Percentiles rank a stretch among this genome's conserved stretches.
phyloP scores from a whole-genome alignment of 768 basidiomycete species.

The Crassisporium funariophilum region DNA sequence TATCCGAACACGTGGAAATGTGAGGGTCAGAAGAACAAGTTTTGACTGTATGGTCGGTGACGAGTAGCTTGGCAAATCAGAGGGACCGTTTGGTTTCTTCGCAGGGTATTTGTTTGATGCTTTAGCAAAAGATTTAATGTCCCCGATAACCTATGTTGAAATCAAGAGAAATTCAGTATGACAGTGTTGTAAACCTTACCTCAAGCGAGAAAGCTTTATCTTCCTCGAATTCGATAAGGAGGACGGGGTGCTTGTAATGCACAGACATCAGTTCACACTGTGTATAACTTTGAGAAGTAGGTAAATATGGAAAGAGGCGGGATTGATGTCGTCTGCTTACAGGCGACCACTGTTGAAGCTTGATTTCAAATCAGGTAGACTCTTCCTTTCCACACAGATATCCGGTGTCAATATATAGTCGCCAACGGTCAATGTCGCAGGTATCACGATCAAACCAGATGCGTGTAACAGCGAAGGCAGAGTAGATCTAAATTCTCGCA shows the following conservation, averaged over 20 bases:
- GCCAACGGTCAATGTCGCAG: slow-evolving; percentile 90
- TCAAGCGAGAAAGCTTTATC: slow-evolving; percentile 93
- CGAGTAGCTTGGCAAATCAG: slow-evolving; percentile 34
- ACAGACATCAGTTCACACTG: slow-evolving; percentile 98
- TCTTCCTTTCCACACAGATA: slow-evolving; percentile 96
- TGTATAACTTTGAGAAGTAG: slow-evolving; percentile 65
- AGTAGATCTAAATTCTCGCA: slow-evolving; percentile 94
- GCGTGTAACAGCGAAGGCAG: slow-evolving; percentile 90
- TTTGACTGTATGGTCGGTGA: slow-evolving; percentile 82
- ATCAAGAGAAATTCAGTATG: neutral
- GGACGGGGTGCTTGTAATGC: slow-evolving; percentile 91
- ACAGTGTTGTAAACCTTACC: slow-evolving; percentile 40
- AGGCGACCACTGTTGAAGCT: slow-evolving; percentile 93
- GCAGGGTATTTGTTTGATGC: slow-evolving; percentile 55
- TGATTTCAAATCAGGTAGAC: slow-evolving; percentile 86
- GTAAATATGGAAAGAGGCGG: neutral
- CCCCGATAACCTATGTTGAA: slow-evolving; percentile 53
- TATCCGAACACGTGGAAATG: slow-evolving; percentile 90
- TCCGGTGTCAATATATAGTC: slow-evolving; percentile 96
- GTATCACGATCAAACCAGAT: slow-evolving; percentile 75
- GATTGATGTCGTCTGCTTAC: slow-evolving; percentile 50
- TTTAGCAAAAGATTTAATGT: slow-evolving; percentile 70
- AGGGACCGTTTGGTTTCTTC: slow-evolving; percentile 43
- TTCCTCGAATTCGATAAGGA: slow-evolving; percentile 97
- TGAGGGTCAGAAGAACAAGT: slow-evolving; percentile 83